Percentiles rank a stretch among this genome's conserved stretches.
phyloP scores from a whole-genome alignment of 73 alveolate species.

The Breviolum minutum region DNA sequence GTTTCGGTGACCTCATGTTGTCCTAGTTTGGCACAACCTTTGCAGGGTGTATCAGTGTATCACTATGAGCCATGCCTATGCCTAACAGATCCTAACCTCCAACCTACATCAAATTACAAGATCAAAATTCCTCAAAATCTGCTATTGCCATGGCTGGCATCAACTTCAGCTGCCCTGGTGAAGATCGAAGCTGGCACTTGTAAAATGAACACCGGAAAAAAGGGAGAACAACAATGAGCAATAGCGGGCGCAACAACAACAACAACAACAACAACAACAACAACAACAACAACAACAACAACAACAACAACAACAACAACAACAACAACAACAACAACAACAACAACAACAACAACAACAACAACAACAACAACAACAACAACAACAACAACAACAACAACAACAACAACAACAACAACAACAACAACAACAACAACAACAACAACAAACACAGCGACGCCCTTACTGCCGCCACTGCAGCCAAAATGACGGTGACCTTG shows the following conservation, averaged over 20 bases:
- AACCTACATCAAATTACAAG: too few species aligned
- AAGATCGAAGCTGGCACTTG: too few species aligned
- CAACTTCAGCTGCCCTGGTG: too few species aligned
- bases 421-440: neutral
- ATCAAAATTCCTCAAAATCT: neutral
- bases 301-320: neutral
- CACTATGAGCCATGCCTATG: too few species aligned
- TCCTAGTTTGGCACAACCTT: too few species aligned
- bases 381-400: neutral
- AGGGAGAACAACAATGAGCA: too few species aligned
- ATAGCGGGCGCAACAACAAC: neutral
- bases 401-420: neutral
- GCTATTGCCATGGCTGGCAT: too few species aligned
- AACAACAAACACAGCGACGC: neutral
- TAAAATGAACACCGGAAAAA: too few species aligned
- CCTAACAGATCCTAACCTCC: neutral
- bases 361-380: neutral
- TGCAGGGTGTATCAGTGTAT: too few species aligned
- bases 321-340: neutral
- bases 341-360: neutral
- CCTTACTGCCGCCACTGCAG: neutral
- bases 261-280: neutral
- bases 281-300: neutral
- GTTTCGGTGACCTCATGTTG: too few species aligned
- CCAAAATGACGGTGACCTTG: constrained; percentile 28